A percentile compares a stretch with the other conserved stretches of the same genome.
Conservation (phyloP, 2,329 filamentous ascomycete species). For the Peltaster fructicola region DNA sequence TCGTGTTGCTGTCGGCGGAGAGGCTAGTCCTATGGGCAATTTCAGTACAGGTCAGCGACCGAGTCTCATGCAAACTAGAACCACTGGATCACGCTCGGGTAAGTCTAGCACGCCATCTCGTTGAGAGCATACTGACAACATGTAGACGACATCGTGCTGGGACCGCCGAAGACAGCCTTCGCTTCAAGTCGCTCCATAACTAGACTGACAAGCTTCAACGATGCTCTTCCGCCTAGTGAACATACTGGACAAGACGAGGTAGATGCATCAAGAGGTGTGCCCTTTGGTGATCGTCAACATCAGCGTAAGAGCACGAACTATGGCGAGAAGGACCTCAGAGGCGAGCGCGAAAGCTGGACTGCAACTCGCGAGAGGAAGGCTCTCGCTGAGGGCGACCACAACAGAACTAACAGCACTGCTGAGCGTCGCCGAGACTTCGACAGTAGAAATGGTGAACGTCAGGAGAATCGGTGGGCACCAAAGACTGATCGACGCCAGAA, state of each 20-base stretch:
- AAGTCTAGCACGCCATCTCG: too few relatives aligned
- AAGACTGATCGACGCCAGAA: conserved; percentile 20
- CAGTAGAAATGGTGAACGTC: conserved; percentile 50
- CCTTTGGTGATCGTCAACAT: conserved; percentile 25
- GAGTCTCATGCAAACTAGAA: conserved; percentile 13
- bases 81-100: conserved; percentile 7
- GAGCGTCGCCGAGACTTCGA: conserved; percentile 28
- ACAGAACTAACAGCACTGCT: conserved; percentile 44
- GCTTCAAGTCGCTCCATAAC: conserved; percentile 49
- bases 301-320: conserved; percentile 22
- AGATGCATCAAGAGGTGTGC: conserved; percentile 20
- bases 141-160: conserved; percentile 68
- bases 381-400: conserved; percentile 30
- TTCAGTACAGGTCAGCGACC: conserved; percentile 19
- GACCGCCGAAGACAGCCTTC: conserved; percentile 68
- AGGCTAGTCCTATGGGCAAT: conserved; percentile 19
- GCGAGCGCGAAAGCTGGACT: conserved; percentile 56
- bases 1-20: conserved; percentile 5
- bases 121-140: conserved; percentile 27
- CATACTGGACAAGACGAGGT: conserved; percentile 17
- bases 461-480: conserved; percentile 47
- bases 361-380: conserved; percentile 48
- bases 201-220: conserved; percentile 18
- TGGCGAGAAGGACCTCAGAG: conserved; percentile 20
- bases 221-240: conserved; percentile 19